Conservation (phyloP, 345 rosid species). For the Erodium maritimum region DNA sequence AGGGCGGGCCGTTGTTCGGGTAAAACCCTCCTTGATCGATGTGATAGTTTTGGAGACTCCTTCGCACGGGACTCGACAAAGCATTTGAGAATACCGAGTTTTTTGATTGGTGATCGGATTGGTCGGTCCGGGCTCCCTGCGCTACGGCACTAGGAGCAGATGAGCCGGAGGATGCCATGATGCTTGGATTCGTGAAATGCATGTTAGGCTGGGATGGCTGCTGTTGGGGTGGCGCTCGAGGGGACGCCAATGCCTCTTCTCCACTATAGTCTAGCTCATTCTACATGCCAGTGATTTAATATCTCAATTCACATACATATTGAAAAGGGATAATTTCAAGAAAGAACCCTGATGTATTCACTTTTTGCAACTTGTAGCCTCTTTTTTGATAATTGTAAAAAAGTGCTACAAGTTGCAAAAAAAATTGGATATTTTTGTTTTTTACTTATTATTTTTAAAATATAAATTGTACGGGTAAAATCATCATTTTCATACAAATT, state of each 20-base stretch:
- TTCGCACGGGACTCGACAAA: slow-evolving; percentile 58
- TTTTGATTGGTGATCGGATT: slow-evolving; percentile 46
- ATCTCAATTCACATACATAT: too few species aligned
- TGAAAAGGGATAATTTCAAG: too few species aligned
- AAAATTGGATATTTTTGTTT: too few species aligned
- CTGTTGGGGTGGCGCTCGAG: slow-evolving; percentile 43
- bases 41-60: slow-evolving; percentile 65
- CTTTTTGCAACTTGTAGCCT: too few species aligned
- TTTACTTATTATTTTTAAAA: too few species aligned
- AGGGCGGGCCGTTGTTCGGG: too few species aligned
- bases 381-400: too few species aligned
- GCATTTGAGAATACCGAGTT: slow-evolving; percentile 79
- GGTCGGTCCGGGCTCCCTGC: slow-evolving; percentile 43
- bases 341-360: too few species aligned
- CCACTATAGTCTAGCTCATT: slow-evolving; percentile 4
- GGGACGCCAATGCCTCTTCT: slow-evolving; percentile 28
- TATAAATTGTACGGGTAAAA: too few species aligned
- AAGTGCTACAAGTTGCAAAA: too few species aligned
- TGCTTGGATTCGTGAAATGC: slow-evolving; percentile 30
- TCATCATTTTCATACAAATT: too few species aligned
- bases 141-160: slow-evolving; percentile 34
- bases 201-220: slow-evolving; percentile 36
- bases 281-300: not conserved
- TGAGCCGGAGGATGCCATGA: slow-evolving; percentile 44
- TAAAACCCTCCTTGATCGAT: slow-evolving; percentile 54